A percentile compares a stretch with the other conserved stretches of the same genome.
These are phyloP conservation scores for Alternaria rosae DNA, from an alignment of 2,329 filamentous ascomycete genomes.

Conservation along the genomic window DNA sequence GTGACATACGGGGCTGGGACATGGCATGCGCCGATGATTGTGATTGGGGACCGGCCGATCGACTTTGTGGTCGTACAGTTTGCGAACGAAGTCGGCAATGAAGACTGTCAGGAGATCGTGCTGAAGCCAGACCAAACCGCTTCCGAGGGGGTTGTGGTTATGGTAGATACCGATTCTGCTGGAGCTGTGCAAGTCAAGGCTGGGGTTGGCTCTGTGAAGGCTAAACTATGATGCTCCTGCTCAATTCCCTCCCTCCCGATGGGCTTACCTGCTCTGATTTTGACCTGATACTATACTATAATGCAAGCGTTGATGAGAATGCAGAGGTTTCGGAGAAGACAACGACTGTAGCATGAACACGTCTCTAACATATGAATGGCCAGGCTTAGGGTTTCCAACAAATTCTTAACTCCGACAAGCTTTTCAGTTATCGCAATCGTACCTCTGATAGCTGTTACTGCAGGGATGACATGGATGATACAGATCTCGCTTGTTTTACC, in stretches of 20 bases:
- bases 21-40: slow-evolving; percentile 97
- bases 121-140: slow-evolving; percentile 43
- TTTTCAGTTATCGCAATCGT: not conserved
- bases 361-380: not conserved
- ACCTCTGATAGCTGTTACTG: not conserved
- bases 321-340: not conserved
- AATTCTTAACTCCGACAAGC: not conserved
- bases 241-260: not conserved
- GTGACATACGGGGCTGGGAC: slow-evolving; percentile 92
- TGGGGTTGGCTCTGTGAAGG: slow-evolving; percentile 41
- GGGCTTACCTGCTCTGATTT: not conserved
- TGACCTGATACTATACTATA: not conserved
- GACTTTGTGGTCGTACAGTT: slow-evolving; percentile 89
- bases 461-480: not conserved
- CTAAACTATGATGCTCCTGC: slow-evolving; percentile 30
- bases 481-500: slow-evolving; percentile 5
- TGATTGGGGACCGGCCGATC: slow-evolving; percentile 72
- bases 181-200: slow-evolving; percentile 47
- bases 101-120: slow-evolving; percentile 87
- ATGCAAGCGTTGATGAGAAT: not conserved
- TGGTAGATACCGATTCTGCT: slow-evolving; percentile 41
- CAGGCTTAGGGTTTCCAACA: not conserved
- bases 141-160: slow-evolving; percentile 46
- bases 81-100: slow-evolving; percentile 78
- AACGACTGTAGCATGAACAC: not conserved